Evolutionary conservation across 2,329 filamentous ascomycete species (phyloP), one percentile per base, ranked within the genome.

Genomic region (Pleomassaria siparia): DNA sequence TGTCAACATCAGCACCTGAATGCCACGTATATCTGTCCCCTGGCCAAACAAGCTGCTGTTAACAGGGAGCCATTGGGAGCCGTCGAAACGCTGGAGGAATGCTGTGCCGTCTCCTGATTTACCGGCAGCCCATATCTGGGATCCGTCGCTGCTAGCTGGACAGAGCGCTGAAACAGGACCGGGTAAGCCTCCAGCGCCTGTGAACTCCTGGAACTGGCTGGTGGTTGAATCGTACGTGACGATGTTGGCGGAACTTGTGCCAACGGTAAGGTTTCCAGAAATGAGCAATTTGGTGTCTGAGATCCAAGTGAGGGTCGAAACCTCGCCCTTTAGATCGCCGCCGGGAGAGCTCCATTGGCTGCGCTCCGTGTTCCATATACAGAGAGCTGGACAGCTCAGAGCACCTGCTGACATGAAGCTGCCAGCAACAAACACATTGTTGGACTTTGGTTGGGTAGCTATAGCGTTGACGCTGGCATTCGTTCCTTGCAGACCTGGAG

Each of bases 51-150:
- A 46, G 2, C 83, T 74, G 2, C 84, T 74, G 3, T 80, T 77
- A n/a, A 86, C 81, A 8, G 83, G 77, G 37, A 78, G 79, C 85
- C 90, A 96, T 32, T 78, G 79, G 29, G 77, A 77, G 29, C 87
- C 88, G 62, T 95, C 84, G 62, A 87, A 95, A 64, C 91, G 91
- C 75, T 91, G 85, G 37, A 99, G 74, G 70, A 87, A 97, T 22
- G 84, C 77, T 0, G 86, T 85, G 18, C 84, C 84, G 62, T 88
- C 84, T 15, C 76, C 75, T 11, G 81, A 80, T 47, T 80, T 84
- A 33, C 95, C 95, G 18, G 88, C 82, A 40, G 88, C 83, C 91
- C 94, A 99, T 55, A 96, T 80, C 54, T 89, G 79, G 41, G 84
- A 82, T 49, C 83, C 81, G 54, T 89, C 84, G 44, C 79, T 76